Conservation (phyloP, 2,329 filamentous ascomycete genomes). For the Monascus ruber region DNA sequence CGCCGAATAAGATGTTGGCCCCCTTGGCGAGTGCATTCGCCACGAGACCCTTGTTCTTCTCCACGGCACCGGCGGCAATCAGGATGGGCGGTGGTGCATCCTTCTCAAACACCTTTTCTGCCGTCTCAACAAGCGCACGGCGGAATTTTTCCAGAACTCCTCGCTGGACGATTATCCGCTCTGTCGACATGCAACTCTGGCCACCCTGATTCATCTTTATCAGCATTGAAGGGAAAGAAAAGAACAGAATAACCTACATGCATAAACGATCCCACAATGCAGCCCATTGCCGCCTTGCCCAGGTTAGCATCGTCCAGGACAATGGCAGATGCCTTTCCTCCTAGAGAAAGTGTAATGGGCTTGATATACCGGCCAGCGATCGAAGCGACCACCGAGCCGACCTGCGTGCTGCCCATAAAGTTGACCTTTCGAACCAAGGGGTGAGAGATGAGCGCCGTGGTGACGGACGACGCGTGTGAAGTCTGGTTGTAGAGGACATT, state of each 20-base stretch:
- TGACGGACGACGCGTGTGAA: constrained; percentile 23
- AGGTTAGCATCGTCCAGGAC: constrained; percentile 36
- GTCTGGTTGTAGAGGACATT: constrained; percentile 27
- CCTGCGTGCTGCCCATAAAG: constrained; percentile 35
- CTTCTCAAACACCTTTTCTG: neutral
- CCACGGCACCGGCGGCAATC: constrained; percentile 3
- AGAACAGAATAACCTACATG: constrained; percentile 6
- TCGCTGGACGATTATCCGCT: constrained; percentile 40
- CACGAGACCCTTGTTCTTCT: constrained; percentile 37
- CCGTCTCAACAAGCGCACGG: constrained; percentile 14
- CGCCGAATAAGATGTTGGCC: constrained; percentile 29
- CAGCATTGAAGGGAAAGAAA: neutral
- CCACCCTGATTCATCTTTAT: constrained; percentile 33
- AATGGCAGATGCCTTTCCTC: constrained; percentile 35
- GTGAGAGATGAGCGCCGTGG: constrained; percentile 26
- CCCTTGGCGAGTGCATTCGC: constrained; percentile 42
- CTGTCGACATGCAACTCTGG: constrained; percentile 72
- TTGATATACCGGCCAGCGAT: constrained; percentile 32
- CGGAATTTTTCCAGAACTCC: constrained; percentile 37
- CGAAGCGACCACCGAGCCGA: constrained; percentile 32
- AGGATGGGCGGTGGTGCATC: neutral
- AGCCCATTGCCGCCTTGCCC: constrained; percentile 22
- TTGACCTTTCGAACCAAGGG: constrained; percentile 30
- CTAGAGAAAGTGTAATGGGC: constrained; percentile 36
- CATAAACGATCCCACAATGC: constrained; percentile 17